Percentiles rank a stretch among this genome's conserved stretches.
Evolutionary conservation across 1,139 yeast genomes (phyloP).

Genomic region (Wickerhamiella infanticola): DNA sequence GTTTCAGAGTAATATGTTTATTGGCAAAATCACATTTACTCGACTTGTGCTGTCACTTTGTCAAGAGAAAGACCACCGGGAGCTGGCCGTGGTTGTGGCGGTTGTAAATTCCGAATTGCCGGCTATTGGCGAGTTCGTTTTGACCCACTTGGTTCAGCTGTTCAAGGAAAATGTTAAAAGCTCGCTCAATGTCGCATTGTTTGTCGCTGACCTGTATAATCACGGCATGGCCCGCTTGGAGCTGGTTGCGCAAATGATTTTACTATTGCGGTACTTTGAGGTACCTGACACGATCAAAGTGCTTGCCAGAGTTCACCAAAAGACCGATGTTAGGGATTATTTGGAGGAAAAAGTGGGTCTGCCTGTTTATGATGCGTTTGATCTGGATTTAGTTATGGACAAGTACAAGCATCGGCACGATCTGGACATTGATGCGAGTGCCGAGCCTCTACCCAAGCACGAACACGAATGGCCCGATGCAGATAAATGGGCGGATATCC

Average conservation of each 20-base stretch:
- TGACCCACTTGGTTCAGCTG: neutral
- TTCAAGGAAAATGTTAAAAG: neutral
- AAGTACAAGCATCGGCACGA: conserved; percentile 33
- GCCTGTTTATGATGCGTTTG: conserved; percentile 26
- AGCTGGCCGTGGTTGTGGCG: conserved; percentile 38
- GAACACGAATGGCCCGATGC: conserved; percentile 3
- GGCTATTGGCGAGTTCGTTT: conserved; percentile 37
- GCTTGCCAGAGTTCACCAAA: conserved; percentile 19
- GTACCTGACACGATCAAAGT: conserved; percentile 29
- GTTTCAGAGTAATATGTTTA: conserved; percentile 37
- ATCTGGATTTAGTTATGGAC: conserved; percentile 32
- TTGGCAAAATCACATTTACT: conserved; percentile 29
- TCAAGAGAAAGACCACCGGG: conserved; percentile 20
- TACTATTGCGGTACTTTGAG: conserved; percentile 24
- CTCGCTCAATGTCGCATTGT: conserved; percentile 14
- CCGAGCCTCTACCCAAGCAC: conserved; percentile 12
- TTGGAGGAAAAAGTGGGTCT: conserved; percentile 20
- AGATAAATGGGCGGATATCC: neutral
- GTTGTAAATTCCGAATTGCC: conserved; percentile 57
- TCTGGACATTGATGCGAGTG: conserved; percentile 31
- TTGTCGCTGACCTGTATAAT: conserved; percentile 50
- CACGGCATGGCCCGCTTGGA: conserved; percentile 53
- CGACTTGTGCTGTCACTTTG: conserved; percentile 40
- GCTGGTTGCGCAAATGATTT: conserved; percentile 41
- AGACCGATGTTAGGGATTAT: neutral